Evolutionary conservation across 257 asterid genomes (phyloP).

Genomic region (Solanum sejunctum): DNA sequence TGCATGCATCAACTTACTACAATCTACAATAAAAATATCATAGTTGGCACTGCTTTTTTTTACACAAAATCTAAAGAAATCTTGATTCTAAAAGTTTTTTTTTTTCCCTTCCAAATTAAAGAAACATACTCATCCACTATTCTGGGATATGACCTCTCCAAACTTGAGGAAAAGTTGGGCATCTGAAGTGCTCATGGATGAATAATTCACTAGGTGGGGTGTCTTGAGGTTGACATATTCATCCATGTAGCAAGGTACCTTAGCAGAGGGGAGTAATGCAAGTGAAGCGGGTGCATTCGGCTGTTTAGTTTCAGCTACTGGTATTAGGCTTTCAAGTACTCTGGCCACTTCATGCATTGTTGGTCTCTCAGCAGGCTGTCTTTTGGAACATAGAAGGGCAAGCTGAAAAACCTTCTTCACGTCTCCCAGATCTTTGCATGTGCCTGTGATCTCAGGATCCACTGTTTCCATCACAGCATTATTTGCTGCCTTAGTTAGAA

Average conservation of each 20-base stretch:
- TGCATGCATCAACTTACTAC: background rate
- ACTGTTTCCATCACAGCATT: conserved; percentile 86
- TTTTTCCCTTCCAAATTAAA: background rate
- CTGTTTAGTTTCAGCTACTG: conserved; percentile 18
- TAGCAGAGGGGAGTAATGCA: conserved; percentile 24
- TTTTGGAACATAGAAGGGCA: conserved; percentile 79
- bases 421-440: conserved; percentile 75
- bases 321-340: conserved; percentile 48
- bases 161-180: conserved; percentile 79
- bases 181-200: conserved; percentile 82
- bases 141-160: conserved; percentile 70
- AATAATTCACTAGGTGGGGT: conserved; percentile 74
- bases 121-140: conserved; percentile 22
- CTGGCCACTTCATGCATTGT: conserved; percentile 87
- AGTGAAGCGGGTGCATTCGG: background rate
- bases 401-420: conserved; percentile 92
- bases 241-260: conserved; percentile 58
- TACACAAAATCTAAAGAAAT: background rate
- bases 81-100: background rate
- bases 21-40: background rate
- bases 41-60: background rate
- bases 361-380: conserved; percentile 78
- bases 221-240: conserved; percentile 83
- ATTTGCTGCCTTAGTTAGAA: conserved; percentile 58
- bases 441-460: conserved; percentile 63